Conservation (phyloP, 2,329 filamentous ascomycete genomes). For the Neopestalotiopsis sp. region DNA sequence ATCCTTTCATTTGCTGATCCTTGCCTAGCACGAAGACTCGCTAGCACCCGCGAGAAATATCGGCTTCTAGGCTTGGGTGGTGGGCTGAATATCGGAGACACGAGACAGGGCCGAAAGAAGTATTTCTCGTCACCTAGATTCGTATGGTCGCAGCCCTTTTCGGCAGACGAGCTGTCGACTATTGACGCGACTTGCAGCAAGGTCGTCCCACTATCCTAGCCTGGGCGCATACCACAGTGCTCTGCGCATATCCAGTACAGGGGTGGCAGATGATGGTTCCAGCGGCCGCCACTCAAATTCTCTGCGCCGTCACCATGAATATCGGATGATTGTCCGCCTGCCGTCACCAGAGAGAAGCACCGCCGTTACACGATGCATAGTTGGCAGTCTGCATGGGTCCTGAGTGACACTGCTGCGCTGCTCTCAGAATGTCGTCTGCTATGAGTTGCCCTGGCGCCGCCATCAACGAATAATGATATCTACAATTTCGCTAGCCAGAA, state of each 20-base stretch:
- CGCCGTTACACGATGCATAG: background rate
- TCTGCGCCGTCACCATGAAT: background rate
- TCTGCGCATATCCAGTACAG: background rate
- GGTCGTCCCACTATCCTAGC: background rate
- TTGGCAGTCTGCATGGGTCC: background rate
- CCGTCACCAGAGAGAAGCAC: background rate
- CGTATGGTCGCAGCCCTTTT: constrained; percentile 1
- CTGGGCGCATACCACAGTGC: background rate
- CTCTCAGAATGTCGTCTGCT: background rate
- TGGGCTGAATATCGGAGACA: background rate
- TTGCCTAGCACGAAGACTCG: background rate
- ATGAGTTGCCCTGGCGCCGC: background rate
- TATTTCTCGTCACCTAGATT: background rate
- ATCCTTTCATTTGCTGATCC: background rate
- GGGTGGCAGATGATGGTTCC: background rate
- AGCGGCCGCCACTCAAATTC: background rate
- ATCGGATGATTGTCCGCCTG: background rate
- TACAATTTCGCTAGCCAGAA: background rate
- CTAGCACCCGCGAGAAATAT: background rate
- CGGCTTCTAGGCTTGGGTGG: background rate
- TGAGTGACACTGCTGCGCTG: background rate
- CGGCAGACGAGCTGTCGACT: background rate
- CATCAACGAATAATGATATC: background rate
- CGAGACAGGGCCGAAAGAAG: background rate
- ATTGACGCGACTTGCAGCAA: background rate